Evolutionary conservation across 805 yeast species (phyloP), one percentile per base, ranked within the genome.

Genomic region (Saccharomyces paradoxus): DNA sequence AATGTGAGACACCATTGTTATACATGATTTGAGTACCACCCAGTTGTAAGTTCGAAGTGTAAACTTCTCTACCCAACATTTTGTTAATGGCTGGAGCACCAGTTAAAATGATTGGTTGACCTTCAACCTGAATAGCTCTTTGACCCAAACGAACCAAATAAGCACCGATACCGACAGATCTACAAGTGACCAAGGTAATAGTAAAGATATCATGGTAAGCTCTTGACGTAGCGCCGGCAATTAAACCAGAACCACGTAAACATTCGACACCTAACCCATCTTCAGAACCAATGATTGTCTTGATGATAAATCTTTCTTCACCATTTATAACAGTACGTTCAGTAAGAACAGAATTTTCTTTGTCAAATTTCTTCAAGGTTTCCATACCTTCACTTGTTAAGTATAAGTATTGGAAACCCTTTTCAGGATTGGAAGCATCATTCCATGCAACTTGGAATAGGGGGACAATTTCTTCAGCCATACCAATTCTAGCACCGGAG

Each of bases 91-190:
- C 97, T 52, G 97, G 97, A 55, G 99, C 99, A 81, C 99, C 99
- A 54, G 99, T 94, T 68, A 94, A 84, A 63, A 94, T 92, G 64
- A 94, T 89, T 54, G 99, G 99, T 75, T 94, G 98, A 47, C 99
- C 99, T 73, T 94, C 97, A 65, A 94, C 87, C 77, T 94, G 99
- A 66, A 94, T 91, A 47, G 98, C 96, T 79, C 99, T 87, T 80
- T 94, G 98, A 67, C 99, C 99, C 62, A 94, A 81, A 75, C 99
- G 87, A 46, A 94, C 99, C 70, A 94, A 80, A 71, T 94, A 94
- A 49, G 99, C 99, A 78, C 99, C 99, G 72, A 94, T 94, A 85
- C 99, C 99, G 66, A 94, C 99, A 52, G 98, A 91, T 80, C 99
- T 86, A 77, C 98, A 91, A n/a, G 99, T 94, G 54, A 94, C 99